These are phyloP conservation scores for Solanum corneliomulleri DNA, from an alignment of 257 asterid species.

Conservation along the genomic window DNA sequence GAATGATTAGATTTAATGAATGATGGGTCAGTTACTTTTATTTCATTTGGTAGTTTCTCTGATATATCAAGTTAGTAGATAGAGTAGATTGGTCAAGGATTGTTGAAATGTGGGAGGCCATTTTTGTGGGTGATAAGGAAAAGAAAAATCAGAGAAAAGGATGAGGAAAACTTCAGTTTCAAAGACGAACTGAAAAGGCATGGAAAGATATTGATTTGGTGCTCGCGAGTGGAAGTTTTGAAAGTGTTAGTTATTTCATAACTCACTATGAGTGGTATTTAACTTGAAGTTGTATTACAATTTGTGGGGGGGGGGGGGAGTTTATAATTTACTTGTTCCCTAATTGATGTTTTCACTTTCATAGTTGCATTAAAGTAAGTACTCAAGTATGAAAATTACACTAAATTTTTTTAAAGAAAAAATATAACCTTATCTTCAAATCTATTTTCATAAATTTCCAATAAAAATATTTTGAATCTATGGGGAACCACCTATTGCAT, in stretches of 20 bases:
- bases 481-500: neutral
- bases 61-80: too few relatives aligned
- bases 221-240: constrained; percentile 9
- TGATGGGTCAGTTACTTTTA: neutral
- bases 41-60: neutral
- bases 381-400: neutral
- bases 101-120: too few relatives aligned
- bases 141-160: neutral
- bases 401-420: too few relatives aligned
- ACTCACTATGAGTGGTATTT: constrained; percentile 39
- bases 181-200: neutral
- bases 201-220: constrained; percentile 12
- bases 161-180: neutral
- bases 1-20: constrained; percentile 3
- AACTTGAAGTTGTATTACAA: neutral
- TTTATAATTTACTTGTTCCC: neutral
- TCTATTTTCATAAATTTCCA: neutral
- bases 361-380: neutral
- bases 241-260: neutral
- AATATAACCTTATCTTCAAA: neutral
- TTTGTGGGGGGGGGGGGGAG: too few relatives aligned
- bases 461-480: neutral
- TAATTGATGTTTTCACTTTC: neutral
- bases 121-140: too few relatives aligned
- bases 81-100: too few relatives aligned